These are phyloP conservation scores for Prunus armeniaca DNA, from an alignment of 306 rosid genomes.

Conservation along the genomic window DNA sequence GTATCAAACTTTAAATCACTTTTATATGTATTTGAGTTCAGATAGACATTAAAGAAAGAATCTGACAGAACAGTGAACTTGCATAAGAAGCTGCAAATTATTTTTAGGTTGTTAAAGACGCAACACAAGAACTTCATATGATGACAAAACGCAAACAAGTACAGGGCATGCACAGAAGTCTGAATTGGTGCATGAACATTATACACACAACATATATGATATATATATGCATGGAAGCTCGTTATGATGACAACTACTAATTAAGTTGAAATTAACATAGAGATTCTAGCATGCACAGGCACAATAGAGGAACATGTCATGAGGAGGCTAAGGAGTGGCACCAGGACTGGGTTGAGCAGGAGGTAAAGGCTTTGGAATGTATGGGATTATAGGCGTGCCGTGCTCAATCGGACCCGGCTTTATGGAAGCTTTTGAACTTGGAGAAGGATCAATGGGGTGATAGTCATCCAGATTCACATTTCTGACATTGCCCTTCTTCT, in stretches of 20 bases:
- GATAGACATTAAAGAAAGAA: neutral
- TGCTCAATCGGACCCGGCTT: constrained; percentile 73
- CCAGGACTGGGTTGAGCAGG: constrained; percentile 42
- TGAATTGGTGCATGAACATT: neutral
- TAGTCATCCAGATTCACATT: constrained; percentile 54
- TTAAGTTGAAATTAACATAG: constrained; percentile 2
- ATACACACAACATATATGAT: neutral
- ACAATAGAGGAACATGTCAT: neutral
- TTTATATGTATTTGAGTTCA: neutral
- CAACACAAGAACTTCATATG: neutral
- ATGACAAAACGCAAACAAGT: neutral
- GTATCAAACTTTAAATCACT: neutral
- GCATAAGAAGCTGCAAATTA: neutral
- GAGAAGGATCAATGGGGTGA: constrained; percentile 57
- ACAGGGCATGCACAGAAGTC: neutral
- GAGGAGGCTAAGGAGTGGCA: constrained; percentile 12
- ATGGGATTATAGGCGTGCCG: constrained; percentile 63
- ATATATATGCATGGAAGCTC: neutral
- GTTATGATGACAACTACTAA: constrained; percentile 4
- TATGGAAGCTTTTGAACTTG: constrained; percentile 42
- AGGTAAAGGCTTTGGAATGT: constrained; percentile 64
- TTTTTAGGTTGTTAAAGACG: neutral
- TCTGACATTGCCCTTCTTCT: constrained; percentile 10
- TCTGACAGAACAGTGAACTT: neutral
- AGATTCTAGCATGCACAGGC: neutral